Percentiles rank a stretch among this genome's conserved stretches.
These are phyloP conservation scores for Danielozyma ontarioensis DNA, from an alignment of 805 yeast genomes.

Conservation along the genomic window DNA sequence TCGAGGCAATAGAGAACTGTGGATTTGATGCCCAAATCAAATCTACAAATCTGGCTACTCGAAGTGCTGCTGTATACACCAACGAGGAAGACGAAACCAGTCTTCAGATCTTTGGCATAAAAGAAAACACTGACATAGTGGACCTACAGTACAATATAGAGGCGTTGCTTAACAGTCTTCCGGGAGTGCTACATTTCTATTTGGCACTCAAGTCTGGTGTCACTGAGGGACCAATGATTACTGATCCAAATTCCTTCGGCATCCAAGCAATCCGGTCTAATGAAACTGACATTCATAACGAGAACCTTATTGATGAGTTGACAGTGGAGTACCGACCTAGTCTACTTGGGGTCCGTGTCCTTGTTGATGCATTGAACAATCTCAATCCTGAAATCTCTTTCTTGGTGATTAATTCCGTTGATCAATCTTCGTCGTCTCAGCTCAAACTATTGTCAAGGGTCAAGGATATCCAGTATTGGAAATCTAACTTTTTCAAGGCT, in stretches of 20 bases:
- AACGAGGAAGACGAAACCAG: constrained; percentile 23
- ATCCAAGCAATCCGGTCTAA: constrained; percentile 11
- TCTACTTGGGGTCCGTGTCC: constrained; percentile 55
- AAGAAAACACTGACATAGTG: constrained; percentile 19
- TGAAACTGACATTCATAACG: constrained; percentile 11
- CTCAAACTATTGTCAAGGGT: constrained; percentile 60
- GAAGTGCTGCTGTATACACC: neutral
- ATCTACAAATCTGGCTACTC: too few relatives aligned
- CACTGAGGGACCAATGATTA: constrained; percentile 4
- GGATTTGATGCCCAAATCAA: constrained; percentile 22
- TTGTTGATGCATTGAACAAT: constrained; percentile 41
- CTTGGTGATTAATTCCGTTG: constrained; percentile 40
- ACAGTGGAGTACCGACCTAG: constrained; percentile 46
- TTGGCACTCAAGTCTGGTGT: constrained; percentile 14
- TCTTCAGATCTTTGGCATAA: constrained; percentile 30
- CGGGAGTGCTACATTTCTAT: constrained; percentile 23
- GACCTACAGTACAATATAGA: constrained; percentile 35
- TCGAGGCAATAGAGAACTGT: constrained; percentile 22
- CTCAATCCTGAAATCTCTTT: constrained; percentile 56
- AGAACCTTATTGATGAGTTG: constrained; percentile 27
- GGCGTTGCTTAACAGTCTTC: constrained; percentile 28
- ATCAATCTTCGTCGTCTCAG: constrained; percentile 57
- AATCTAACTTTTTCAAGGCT: constrained; percentile 46
- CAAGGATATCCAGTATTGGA: constrained; percentile 74
- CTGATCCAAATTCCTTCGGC: constrained; percentile 10